Conservation (phyloP, 2,329 filamentous ascomycete genomes). For the Thermoascus crustaceus region DNA sequence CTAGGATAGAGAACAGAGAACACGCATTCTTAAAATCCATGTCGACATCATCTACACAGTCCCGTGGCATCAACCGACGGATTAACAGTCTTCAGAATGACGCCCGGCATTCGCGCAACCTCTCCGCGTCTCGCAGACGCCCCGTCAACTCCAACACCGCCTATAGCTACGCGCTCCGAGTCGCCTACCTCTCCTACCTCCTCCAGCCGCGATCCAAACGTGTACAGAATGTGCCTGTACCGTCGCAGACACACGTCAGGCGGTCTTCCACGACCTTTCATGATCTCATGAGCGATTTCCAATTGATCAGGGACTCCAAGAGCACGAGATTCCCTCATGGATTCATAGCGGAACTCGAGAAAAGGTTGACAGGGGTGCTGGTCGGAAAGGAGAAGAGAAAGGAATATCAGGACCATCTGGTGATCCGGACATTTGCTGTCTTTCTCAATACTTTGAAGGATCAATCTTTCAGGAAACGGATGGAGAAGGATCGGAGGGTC, state of each 20-base stretch:
- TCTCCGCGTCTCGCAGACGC: slow-evolving; percentile 35
- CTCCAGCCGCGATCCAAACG: slow-evolving; percentile 84
- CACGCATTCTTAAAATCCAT: slow-evolving; percentile 21
- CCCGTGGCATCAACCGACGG: slow-evolving; percentile 39
- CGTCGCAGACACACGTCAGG: slow-evolving; percentile 55
- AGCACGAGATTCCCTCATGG: slow-evolving; percentile 63
- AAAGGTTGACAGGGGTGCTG: slow-evolving; percentile 72
- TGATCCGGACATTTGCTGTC: slow-evolving; percentile 89
- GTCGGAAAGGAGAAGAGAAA: slow-evolving; percentile 74
- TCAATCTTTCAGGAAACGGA: slow-evolving; percentile 74
- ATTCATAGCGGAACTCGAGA: slow-evolving; percentile 63
- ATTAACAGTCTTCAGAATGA: slow-evolving; percentile 41
- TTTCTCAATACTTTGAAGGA: slow-evolving; percentile 93
- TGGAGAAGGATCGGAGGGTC: slow-evolving; percentile 88
- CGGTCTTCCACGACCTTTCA: slow-evolving; percentile 65
- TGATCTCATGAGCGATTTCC: slow-evolving; percentile 84
- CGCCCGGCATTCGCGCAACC: slow-evolving; percentile 33
- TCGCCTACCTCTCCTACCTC: slow-evolving; percentile 86
- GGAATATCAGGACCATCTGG: slow-evolving; percentile 80
- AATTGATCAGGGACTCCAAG: slow-evolving; percentile 57
- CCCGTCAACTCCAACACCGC: slow-evolving; percentile 61
- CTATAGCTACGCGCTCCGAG: slow-evolving; percentile 82
- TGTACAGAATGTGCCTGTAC: slow-evolving; percentile 74
- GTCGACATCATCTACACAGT: slow-evolving; percentile 41
- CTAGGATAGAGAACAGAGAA: slow-evolving; percentile 15